Conservation (phyloP, 345 rosid species). For the Aurinia saxatilis region DNA sequence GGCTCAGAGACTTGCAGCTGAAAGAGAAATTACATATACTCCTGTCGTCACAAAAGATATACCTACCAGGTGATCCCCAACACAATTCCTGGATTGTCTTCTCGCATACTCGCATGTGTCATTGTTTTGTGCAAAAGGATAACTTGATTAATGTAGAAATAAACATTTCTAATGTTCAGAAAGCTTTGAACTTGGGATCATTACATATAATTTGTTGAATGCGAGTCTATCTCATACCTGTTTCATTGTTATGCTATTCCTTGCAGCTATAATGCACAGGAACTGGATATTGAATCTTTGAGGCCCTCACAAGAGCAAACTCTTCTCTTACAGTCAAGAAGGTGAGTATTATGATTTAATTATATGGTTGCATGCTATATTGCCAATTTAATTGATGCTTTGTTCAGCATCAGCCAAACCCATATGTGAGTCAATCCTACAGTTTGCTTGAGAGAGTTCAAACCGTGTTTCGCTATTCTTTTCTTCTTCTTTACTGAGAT, state of each 20-base stretch:
- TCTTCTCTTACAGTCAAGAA: conserved; percentile 52
- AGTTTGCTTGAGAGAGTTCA: not conserved
- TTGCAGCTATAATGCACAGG: conserved; percentile 48
- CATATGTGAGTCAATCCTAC: not conserved
- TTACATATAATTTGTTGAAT: not conserved
- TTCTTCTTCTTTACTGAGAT: not conserved
- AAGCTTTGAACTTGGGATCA: not conserved
- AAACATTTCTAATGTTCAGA: not conserved
- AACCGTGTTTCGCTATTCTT: not conserved
- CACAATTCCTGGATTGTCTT: not conserved
- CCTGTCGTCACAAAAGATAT: conserved; percentile 46
- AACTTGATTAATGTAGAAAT: not conserved
- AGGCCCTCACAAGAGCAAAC: conserved; percentile 38
- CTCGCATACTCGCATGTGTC: not conserved
- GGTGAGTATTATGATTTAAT: conserved; percentile 27
- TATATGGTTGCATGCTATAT: not conserved
- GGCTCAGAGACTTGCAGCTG: conserved; percentile 75
- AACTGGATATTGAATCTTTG: conserved; percentile 41
- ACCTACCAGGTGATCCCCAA: conserved; percentile 46
- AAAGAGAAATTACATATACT: conserved; percentile 49
- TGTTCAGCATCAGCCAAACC: not conserved
- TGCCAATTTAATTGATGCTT: not conserved
- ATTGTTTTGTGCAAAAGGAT: not conserved
- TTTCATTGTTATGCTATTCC: not conserved
- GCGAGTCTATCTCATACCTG: not conserved